Base-by-base conservation (phyloP, 352 stramenopile genomes). In the Phytophthora niederhauseri region DNA sequence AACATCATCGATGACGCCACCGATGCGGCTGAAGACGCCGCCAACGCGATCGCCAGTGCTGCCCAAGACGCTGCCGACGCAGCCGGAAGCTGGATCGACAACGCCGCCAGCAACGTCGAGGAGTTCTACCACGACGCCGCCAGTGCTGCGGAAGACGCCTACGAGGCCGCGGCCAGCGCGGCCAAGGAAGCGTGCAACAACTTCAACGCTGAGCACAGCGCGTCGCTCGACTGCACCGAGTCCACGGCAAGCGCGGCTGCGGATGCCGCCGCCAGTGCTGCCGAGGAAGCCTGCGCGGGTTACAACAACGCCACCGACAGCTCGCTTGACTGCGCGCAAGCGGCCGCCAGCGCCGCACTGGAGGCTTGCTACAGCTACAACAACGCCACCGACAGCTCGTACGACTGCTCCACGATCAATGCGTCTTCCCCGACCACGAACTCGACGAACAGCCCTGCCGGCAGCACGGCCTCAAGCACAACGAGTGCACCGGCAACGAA, bases 311-410 rank as follows among this genome's bases (percentile, higher is more conserved):
- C 34, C 4, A 73, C 66, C 9, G 61, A 58, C 22, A 70, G 54
- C 55, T 73, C 66, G 22, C 48, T 73, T 17, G 61, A 73, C 54
- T 73, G 66, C 48, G 46, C 46, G 8, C 60, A 73, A 57, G 52
- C 45, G 3, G 66, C 61, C n/a, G 66, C 61, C 24, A 70, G 49
- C 26, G 66, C 61, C 15, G 66, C 66, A 11, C 0, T 59, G 30
- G 61, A 73, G 15, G 61, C 61, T 26, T 73, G 66, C 55, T 66
- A 73, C 54, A 65, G 20, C n/a, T 46, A 73, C 50, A 73, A 73
- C 43, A 70, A 73, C 28, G 66, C 54, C 24, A 73, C 66, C 20
- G 38, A 61, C 24, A 24, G 61, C 49, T 73, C 66, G n/a, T 73
- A 58, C 49, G 66, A 73, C 31, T 70, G 61, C 50, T 57, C 66